Evolutionary conservation across 768 basidiomycete genomes (phyloP), one percentile per base, ranked within the genome.

Genomic region (Galerina marginata): DNA sequence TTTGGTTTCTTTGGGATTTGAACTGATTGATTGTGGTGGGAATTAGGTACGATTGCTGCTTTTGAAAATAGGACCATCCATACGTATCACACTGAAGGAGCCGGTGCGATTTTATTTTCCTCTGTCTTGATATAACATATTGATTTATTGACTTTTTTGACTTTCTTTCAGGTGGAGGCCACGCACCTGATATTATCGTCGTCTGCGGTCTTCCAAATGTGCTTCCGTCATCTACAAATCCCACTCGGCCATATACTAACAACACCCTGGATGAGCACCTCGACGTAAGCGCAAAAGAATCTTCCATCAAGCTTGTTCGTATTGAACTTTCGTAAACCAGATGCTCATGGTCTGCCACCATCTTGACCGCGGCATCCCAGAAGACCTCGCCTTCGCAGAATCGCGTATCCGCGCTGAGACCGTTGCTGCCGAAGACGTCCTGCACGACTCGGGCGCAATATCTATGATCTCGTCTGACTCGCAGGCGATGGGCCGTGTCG

Each of bases 261-360:
- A 99, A 99, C 71, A 99, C 97, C 0, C 80, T 99, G 6, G 95
- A 97, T 63, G 97, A 99, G 72, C 97, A 99, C 76, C 86, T 97
- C 14, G 97, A 99, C 70, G 96, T 96, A 68, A 71, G 90, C 5
- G 43, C 39, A 15, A 20, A 2, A 37, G 11, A 9, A 4, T 42
- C 14, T 9, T 37, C 20, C 1, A 20, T 44, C 39, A 58, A 36
- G 33, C 33, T 51, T 25, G 2, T 20, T 20, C 6, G 29, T 57
- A 39, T 39, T 12, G 46, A 20, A 20, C 44, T 12, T n/a, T 54
- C 64, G 42, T 58, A 38, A 44, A 51, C 12, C 26, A 97, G 96
- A 99, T 99, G 97, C 81, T 99, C 23, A 98, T 99, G 95, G 95
- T 98, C n/a, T 97, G 95, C 73, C 96, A 99, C 72, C 96, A 99